These are phyloP conservation scores for Trichophyton benhamiae DNA, from an alignment of 2,329 filamentous ascomycete species.

Conservation along the genomic window DNA sequence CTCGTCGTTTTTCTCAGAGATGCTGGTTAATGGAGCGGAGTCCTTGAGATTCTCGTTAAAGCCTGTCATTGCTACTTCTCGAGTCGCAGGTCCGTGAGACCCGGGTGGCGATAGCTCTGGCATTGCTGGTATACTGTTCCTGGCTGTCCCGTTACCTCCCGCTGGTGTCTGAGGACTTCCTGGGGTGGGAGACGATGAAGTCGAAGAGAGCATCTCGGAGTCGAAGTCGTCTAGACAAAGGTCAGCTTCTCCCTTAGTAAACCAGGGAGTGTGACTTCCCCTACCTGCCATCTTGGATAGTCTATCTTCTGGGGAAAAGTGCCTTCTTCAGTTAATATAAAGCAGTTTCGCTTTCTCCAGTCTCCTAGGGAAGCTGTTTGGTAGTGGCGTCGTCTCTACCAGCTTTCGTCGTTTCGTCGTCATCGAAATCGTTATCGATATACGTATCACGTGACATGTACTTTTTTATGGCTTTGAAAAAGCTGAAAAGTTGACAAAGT, in stretches of 20 bases:
- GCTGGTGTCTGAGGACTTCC: constrained; percentile 32
- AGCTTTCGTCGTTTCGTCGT: too few relatives aligned
- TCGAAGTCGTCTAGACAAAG: constrained; percentile 20
- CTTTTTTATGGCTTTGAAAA: background rate
- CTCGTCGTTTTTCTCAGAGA: background rate
- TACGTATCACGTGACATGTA: background rate
- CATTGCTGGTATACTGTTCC: constrained; percentile 18
- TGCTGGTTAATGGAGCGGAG: constrained; percentile 3
- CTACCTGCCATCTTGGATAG: background rate
- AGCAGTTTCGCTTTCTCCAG: too few relatives aligned
- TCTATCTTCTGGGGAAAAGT: background rate
- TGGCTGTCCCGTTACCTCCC: constrained; percentile 17
- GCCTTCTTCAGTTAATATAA: background rate
- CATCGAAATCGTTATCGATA: background rate
- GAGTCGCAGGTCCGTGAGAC: constrained; percentile 32
- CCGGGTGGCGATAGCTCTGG: constrained; percentile 45
- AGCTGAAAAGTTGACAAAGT: background rate
- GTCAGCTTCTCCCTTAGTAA: background rate
- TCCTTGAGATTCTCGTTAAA: background rate
- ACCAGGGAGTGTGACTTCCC: background rate
- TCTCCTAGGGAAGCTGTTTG: too few relatives aligned
- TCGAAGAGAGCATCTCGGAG: constrained; percentile 42
- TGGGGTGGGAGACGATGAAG: constrained; percentile 27
- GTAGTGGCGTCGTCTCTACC: too few relatives aligned
- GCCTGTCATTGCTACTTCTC: constrained; percentile 13